Evolutionary conservation across 768 basidiomycete species (phyloP), one percentile per base, ranked within the genome.

Genomic region (Tricholoma matsutake): DNA sequence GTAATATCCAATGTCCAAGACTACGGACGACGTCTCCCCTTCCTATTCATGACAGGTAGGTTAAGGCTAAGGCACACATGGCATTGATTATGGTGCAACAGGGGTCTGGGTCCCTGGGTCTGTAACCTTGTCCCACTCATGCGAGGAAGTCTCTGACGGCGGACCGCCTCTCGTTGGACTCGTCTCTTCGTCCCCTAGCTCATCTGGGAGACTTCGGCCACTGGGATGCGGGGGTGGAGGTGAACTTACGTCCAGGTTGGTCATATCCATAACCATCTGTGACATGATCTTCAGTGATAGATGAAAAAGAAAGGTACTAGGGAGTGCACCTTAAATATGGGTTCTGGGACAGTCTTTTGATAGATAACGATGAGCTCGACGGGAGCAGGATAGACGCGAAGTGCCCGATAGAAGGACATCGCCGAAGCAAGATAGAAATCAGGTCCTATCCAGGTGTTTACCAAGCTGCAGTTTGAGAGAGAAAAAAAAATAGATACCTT

Each of bases 351-450:
- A 34, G 94, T 95, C 76, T 91, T 90, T 76, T 98, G 88, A 69
- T 97, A 96, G 63, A 98, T 96, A 73, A 90, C 86, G 68, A 99
- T 89, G 66, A 98, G 85, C 74, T 98, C 97, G 32, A 94, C 86
- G 0, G 96, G 94, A 31, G 91, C 86, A 54, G 97, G 97, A 77
- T 99, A 99, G 35, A 97, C 94, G 58, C 90, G 83, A 61, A 98
- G 86, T 1, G 94, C 96, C 54, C 94, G 85, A 83, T 88, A 99
- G 84, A 98, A 98, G 43, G 87, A 85, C 71, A 92, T 74, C 43
- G 97, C 96, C 18, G 96, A 88, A 10, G 87, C 82, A 28, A 98
- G 81, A 70, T 89, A 77, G 75, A 87, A 89, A 28, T 81, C 74
- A 45, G 92, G 89, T 37, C 96, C 96, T 97, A 63, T 10, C 25